Conservation (phyloP, 768 basidiomycete genomes). For the Boletus vermiculosoides region DNA sequence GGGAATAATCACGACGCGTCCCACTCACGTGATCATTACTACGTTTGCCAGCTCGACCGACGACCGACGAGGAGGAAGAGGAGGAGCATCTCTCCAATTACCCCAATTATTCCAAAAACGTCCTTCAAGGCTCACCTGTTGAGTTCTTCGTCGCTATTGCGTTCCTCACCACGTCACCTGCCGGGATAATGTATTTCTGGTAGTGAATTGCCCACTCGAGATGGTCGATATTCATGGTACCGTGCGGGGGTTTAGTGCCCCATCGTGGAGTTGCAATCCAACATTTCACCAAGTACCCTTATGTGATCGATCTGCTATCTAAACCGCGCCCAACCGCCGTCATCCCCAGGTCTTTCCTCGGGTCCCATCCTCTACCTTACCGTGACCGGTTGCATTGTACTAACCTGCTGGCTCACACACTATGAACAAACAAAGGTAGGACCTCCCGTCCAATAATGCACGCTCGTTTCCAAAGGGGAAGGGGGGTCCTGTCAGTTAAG, state of each 20-base stretch:
- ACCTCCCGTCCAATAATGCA: not conserved
- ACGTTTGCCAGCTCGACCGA: not conserved
- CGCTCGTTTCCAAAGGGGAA: not conserved
- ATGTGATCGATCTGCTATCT: conserved; percentile 7
- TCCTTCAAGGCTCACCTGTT: not conserved
- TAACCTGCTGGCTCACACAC: not conserved
- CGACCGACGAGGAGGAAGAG: not conserved
- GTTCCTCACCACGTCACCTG: not conserved
- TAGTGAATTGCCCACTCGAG: not conserved
- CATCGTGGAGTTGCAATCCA: conserved; percentile 8
- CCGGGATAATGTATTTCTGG: not conserved
- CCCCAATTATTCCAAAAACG: not conserved
- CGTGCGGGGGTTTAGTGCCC: not conserved
- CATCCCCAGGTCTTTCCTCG: not conserved
- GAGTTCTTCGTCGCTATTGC: not conserved
- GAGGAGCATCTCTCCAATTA: not conserved
- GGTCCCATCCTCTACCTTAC: not conserved
- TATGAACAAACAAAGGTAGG: not conserved
- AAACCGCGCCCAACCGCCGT: conserved; percentile 6
- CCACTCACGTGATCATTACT: conserved; percentile 24
- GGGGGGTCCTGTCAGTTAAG: conserved; percentile 6
- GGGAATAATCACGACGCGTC: conserved; percentile 30
- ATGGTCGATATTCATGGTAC: not conserved
- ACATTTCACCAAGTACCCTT: conserved; percentile 19
- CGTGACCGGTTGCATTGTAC: not conserved